A percentile compares a stretch with the other conserved stretches of the same genome.
phyloP scores from a whole-genome alignment of 352 stramenopile species.

The Phytophthora quininea region DNA sequence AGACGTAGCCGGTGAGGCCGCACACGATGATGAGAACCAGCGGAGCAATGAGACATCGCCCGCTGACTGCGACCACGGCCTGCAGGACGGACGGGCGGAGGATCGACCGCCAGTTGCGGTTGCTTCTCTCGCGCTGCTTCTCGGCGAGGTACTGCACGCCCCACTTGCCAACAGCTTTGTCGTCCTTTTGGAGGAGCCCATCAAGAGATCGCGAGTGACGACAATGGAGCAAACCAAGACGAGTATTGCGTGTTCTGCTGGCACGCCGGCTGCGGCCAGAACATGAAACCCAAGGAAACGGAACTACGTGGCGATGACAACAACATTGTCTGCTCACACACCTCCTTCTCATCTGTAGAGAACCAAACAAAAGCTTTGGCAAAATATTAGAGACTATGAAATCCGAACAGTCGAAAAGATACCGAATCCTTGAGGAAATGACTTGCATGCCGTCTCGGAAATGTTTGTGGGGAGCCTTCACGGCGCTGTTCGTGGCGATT shows the following conservation, averaged over 20 bases:
- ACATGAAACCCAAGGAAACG: no score
- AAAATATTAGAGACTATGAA: no score
- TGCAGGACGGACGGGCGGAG: slow-evolving; percentile 19
- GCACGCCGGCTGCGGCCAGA: no score
- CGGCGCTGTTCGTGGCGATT: slow-evolving; percentile 44
- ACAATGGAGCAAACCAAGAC: no score
- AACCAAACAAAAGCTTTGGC: no score
- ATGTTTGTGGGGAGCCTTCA: slow-evolving; percentile 19
- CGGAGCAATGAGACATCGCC: slow-evolving; percentile 19
- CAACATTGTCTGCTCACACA: no score
- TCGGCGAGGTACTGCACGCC: slow-evolving; percentile 12
- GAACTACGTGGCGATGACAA: no score
- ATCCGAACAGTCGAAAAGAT: slow-evolving; percentile 10
- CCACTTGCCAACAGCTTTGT: slow-evolving; percentile 4
- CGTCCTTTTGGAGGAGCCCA: no score
- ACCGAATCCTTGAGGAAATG: neutral
- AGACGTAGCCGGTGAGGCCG: slow-evolving; percentile 14
- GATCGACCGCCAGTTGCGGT: slow-evolving; percentile 10
- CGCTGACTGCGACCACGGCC: slow-evolving; percentile 12
- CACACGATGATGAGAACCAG: slow-evolving; percentile 12
- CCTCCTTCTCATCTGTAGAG: no score
- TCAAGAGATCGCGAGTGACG: no score
- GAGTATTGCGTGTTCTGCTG: no score
- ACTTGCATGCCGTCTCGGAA: slow-evolving; percentile 25
- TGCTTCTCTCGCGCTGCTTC: slow-evolving; percentile 5